These are phyloP conservation scores for Cladophialophora yegresii DNA, from an alignment of 2,329 filamentous ascomycete species.

Conservation along the genomic window DNA sequence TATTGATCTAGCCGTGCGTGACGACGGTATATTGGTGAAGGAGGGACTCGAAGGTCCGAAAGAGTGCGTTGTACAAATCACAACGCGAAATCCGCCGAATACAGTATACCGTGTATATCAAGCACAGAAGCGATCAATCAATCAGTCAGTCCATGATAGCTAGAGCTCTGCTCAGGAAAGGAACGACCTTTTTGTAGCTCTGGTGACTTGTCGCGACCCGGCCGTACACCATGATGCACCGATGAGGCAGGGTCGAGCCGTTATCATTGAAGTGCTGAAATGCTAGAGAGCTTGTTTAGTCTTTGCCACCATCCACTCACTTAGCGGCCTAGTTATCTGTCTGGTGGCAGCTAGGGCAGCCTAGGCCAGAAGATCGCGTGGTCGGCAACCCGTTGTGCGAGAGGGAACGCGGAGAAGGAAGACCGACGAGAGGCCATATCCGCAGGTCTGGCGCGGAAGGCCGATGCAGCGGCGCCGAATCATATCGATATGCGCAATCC, in stretches of 20 bases:
- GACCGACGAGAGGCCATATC: slow-evolving; percentile 1
- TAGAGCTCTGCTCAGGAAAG: not conserved
- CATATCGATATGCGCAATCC: slow-evolving; percentile 7
- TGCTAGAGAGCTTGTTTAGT: not conserved
- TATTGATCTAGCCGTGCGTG: not conserved
- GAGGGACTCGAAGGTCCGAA: not conserved
- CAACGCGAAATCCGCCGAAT: not conserved
- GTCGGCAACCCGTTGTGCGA: not conserved
- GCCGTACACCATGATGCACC: not conserved
- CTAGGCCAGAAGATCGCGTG: not conserved
- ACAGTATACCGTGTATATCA: no score
- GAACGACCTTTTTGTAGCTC: not conserved
- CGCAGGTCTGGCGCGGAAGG: slow-evolving; percentile 6
- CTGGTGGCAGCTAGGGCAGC: not conserved
- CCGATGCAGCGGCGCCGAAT: slow-evolving; percentile 8
- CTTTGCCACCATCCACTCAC: not conserved
- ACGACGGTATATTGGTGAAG: not conserved
- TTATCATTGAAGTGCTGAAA: not conserved
- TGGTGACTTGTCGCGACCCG: not conserved
- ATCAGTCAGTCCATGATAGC: not conserved
- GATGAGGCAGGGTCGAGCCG: not conserved
- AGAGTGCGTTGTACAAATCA: not conserved
- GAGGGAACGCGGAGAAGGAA: slow-evolving; percentile 2
- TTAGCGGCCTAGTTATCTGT: not conserved
- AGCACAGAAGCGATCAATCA: not conserved